phyloP scores from a whole-genome alignment of 345 rosid species.

The Angophora floribunda region DNA sequence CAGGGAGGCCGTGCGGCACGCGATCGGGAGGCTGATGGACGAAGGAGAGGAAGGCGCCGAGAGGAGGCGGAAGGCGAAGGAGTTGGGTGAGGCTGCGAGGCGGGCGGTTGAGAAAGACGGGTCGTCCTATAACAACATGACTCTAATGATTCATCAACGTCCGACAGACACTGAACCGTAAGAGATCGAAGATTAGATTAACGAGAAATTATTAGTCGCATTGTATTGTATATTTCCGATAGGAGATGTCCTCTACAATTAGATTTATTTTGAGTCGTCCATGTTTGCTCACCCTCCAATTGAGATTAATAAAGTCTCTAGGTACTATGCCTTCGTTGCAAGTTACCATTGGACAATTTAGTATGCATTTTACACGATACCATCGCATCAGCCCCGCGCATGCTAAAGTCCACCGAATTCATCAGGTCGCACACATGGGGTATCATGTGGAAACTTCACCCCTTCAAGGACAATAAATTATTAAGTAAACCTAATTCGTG shows the following conservation, averaged over 20 bases:
- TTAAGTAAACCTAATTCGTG: not conserved
- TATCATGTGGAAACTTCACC: not conserved
- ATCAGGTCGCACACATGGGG: not conserved
- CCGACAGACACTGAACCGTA: not conserved
- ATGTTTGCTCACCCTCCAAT: not conserved
- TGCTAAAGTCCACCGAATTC: not conserved
- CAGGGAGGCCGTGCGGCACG: slow-evolving; percentile 26
- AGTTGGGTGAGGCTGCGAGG: slow-evolving; percentile 21
- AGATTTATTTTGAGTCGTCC: not conserved
- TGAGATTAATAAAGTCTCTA: not conserved
- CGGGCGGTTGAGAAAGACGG: slow-evolving; percentile 37
- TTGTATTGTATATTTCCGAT: not conserved
- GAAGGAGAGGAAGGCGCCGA: slow-evolving; percentile 20
- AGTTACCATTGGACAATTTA: not conserved
- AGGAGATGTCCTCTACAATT: not conserved
- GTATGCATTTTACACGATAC: not conserved
- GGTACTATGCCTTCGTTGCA: not conserved
- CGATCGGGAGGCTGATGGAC: slow-evolving; percentile 28
- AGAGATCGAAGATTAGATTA: not conserved
- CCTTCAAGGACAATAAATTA: not conserved
- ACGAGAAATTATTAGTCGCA: not conserved
- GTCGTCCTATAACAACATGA: slow-evolving; percentile 32
- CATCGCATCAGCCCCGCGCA: not conserved
- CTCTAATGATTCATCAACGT: slow-evolving; percentile 14
- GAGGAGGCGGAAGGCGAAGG: slow-evolving; percentile 20